Evolutionary conservation across 129 eudicot genomes (phyloP), one percentile per base, ranked within the genome.

Genomic region (Scalesia atractyloides): DNA sequence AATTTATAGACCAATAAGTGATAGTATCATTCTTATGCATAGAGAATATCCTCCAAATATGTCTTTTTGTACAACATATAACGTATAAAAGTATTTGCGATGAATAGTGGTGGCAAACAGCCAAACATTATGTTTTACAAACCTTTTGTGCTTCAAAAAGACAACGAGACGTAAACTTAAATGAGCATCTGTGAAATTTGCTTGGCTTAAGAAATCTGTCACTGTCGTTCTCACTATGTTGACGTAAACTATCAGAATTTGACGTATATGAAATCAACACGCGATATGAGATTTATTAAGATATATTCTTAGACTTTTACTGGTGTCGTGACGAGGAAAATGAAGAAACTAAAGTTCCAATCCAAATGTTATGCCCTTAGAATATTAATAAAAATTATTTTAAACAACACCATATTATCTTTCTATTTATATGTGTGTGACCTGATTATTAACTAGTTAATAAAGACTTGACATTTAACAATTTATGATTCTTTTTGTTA

Each of bases 131-230:
- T 43, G 37, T 68, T 76, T 67, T 67, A 57, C 60, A 57, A 63
- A 9, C 74, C 74, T 57, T 68, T 68, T 67, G 47, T 17, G 61
- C 39, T 54, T 76, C 80, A 76, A 76, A 76, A 68, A 58, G 80
- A 68, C 80, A 57, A 56, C 4, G 4, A 48, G 66, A 57, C n/a
- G 4, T 76, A 76, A 76, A 34, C 30, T 8, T 46, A 33, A 57
- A 57, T 11, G 59, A 44, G 39, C 36, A 66, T 24, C 26, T 66
- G 44, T 9, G 41, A 59, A 58, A 57, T 67, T 62, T 36, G 36
- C 8, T 62, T 26, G 50, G 51, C 74, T 66, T 16, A 15, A 75
- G 48, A 46, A 22, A 57, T 56, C 67, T 76, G 11, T 60, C 39
- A 62, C 36, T 10, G 3, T 13, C 37, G 2, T 18, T 12, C 39